These are phyloP conservation scores for Blastobotrys mokoenaii DNA, from an alignment of 805 yeast species.

Conservation along the genomic window DNA sequence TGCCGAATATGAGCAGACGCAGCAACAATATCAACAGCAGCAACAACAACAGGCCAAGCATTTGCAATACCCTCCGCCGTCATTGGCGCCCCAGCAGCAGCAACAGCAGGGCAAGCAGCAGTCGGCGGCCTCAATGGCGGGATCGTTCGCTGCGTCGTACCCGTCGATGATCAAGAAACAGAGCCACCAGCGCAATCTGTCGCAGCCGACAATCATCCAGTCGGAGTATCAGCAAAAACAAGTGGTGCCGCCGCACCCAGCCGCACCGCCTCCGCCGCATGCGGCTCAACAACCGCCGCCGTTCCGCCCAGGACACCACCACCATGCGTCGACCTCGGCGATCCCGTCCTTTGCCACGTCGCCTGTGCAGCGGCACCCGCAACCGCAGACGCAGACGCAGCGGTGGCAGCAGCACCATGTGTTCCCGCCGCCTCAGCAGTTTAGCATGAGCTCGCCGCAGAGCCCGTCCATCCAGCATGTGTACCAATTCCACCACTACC, in stretches of 20 bases:
- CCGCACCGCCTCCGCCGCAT: slow-evolving; percentile 7
- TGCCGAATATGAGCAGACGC: slow-evolving; percentile 5
- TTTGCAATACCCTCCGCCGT: neutral
- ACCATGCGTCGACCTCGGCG: slow-evolving; percentile 18
- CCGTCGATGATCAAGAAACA: slow-evolving; percentile 5
- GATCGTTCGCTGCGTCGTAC: slow-evolving; percentile 2
- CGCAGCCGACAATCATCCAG: slow-evolving; percentile 14
- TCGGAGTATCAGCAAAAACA: slow-evolving; percentile 11
- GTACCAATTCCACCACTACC: slow-evolving; percentile 53
- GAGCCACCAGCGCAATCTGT: slow-evolving; percentile 19
- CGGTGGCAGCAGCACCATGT: neutral
- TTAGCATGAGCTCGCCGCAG: too few species aligned
- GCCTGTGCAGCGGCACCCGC: slow-evolving; percentile 3
- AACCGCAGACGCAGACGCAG: neutral
- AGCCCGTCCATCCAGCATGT: slow-evolving; percentile 35
- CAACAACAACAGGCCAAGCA: neutral
- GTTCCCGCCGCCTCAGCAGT: slow-evolving; percentile 1
- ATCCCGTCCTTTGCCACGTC: slow-evolving; percentile 9
- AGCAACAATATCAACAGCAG: neutral
- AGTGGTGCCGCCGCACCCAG: slow-evolving; percentile 6
- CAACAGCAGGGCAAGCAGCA: neutral
- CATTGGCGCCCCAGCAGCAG: neutral
- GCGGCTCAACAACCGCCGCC: slow-evolving; percentile 9
- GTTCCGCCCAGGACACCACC: slow-evolving; percentile 15
- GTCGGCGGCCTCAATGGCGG: slow-evolving; percentile 4